Evolutionary conservation across 768 basidiomycete species (phyloP), one percentile per base, ranked within the genome.

Genomic region (Rickenella mellea): DNA sequence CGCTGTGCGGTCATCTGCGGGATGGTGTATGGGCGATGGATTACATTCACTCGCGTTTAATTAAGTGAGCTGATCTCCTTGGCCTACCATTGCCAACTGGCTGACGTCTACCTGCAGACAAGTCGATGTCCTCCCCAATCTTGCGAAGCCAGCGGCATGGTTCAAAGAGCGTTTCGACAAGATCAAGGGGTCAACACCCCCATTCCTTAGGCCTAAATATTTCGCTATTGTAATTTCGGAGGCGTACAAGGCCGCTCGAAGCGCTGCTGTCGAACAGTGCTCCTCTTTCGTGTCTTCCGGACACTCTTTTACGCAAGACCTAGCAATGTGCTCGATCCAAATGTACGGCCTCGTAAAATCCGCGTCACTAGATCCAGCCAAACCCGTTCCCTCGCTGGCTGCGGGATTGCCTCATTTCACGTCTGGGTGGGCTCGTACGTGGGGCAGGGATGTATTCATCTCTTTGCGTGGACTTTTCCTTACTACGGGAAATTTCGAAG

Each of bases 351-450:
- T 80, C 44, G 92, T 97, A 28, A 77, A 78, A 51, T 90, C 90
- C 0, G 94, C 96, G 5, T 96, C 92, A 10, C 71, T 99, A 36
- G 81, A 86, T 53, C 84, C 88, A 7, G 63, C 56, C 1, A 71
- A 72, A 50, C 58, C 73, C 2, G 81, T 79, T 1, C 81, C 96
- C 4, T 89, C 85, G 3, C 69, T 99, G 26, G 92, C 96, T 8
- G 96, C 96, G 20, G 96, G 96, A 15, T 66, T 98, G 22, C 93
- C 96, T 5, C 96, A 98, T 62, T 98, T 99, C 57, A 69, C 88
- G 1, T 67, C 83, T 6, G 81, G 83, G 5, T 99, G 96, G 96
- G 93, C 93, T 11, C 74, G 96, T 39, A 91, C 87, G 57, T 99
- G 96, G 96, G 96, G 96, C 2, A 78, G 96, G 17, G 86, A 90